Evolutionary conservation across 1,284 basidiomycete genomes (phyloP).

Genomic region (Irpex lacteus): DNA sequence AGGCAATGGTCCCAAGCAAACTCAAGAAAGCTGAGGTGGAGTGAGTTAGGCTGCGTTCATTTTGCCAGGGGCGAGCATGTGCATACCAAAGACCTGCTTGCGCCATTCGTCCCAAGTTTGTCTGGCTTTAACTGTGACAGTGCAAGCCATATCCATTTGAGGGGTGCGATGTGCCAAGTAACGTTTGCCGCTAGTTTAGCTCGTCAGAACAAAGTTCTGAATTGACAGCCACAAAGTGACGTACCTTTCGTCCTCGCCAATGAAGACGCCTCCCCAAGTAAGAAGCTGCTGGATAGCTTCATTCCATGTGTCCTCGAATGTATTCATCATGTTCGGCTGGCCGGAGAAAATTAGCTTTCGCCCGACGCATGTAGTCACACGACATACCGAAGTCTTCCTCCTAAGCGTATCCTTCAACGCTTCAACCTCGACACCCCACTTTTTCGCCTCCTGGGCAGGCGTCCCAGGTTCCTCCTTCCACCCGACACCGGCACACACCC

Average conservation of each 20-base stretch:
- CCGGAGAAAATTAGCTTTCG: constrained; percentile 19
- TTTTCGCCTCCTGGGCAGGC: constrained; percentile 54
- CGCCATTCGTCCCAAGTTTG: constrained; percentile 73
- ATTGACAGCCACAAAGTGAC: constrained; percentile 29
- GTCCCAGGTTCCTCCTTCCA: constrained; percentile 25
- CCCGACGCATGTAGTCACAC: constrained; percentile 11
- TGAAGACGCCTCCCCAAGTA: constrained; percentile 78
- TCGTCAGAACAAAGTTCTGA: constrained; percentile 9
- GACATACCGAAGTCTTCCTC: constrained; percentile 51
- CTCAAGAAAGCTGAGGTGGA: constrained; percentile 21
- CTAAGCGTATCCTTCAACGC: constrained; percentile 53
- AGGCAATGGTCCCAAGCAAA: constrained; percentile 23
- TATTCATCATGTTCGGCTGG: constrained; percentile 49
- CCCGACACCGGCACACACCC: constrained; percentile 67
- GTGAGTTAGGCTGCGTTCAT: not conserved
- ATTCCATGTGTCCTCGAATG: constrained; percentile 71
- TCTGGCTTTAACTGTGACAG: constrained; percentile 64
- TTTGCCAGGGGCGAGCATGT: constrained; percentile 1
- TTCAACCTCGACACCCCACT: constrained; percentile 69
- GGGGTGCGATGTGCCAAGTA: constrained; percentile 79
- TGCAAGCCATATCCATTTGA: constrained; percentile 71
- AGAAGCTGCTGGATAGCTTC: constrained; percentile 83
- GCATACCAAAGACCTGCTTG: constrained; percentile 62
- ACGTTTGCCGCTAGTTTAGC: constrained; percentile 53
- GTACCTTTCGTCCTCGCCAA: constrained; percentile 69